Base-by-base conservation (phyloP, 352 stramenopile genomes). In the Globisporangium radiosum region DNA sequence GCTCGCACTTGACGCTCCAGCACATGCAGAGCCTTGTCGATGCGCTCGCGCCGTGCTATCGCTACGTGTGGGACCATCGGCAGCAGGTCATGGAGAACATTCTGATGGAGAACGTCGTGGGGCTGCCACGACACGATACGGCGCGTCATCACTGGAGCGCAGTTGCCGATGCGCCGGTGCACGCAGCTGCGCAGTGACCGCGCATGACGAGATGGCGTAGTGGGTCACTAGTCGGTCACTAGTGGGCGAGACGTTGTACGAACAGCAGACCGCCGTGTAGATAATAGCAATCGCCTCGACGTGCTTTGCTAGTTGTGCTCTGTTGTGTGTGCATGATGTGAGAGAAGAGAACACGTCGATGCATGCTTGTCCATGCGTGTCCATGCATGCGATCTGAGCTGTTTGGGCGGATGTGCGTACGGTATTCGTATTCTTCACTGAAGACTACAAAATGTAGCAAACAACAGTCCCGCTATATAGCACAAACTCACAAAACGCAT, bases 71-170 rank as follows among this genome's bases (percentile, higher is more conserved):
- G 74, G 73, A 56, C 51, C 72, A 78, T 49, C 72, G 74, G 4
- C 74, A 81, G 49, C 74, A 74, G 19, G 64, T 54, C 36, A 68
- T 84, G 47, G 74, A 84, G 57, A 84, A 84, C 25, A 60, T 62
- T 25, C 55, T 84, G 47, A 84, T 84, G 74, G 76, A 84, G 42
- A 64, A 63, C 15, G 63, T 71, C 3, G 69, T 83, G 14, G 63
- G 57, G 40, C 54, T 68, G 33, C 58, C 48, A 25, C 25, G 25
- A 52, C 49, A 43, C n/a, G 13, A 49, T 10, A 5, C 10, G 6
- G 47, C 19, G 14, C 39, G 56, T 47, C n/a, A n/a, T 25, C 25
- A 25, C 33, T 56, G 47, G 56, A 47, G 43, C 43, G 14, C 43
- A 7, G 11, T 17, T 7, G 11, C 43, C 7, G 43, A 11, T 7